These are phyloP conservation scores for Zoysia japonica DNA, from an alignment of 176 grass and related monocot species.

Conservation along the genomic window DNA sequence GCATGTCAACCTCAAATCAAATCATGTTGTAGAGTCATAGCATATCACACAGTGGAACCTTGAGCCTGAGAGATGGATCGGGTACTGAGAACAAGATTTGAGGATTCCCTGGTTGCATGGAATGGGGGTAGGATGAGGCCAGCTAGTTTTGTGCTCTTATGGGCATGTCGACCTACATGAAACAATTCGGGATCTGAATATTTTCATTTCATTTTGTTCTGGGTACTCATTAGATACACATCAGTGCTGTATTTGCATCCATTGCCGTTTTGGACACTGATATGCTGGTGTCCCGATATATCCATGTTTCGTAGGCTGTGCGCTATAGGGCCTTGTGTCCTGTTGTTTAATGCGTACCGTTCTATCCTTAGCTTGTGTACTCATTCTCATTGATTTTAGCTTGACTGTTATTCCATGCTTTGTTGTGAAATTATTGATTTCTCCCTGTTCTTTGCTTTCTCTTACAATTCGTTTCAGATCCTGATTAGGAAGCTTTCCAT, in stretches of 20 bases:
- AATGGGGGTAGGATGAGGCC: too few species aligned
- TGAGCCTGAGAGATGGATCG: too few species aligned
- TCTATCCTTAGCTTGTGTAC: not conserved
- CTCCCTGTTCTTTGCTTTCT: not conserved
- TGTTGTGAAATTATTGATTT: conserved; percentile 4
- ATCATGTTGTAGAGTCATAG: too few species aligned
- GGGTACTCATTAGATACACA: too few species aligned
- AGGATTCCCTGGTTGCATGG: too few species aligned
- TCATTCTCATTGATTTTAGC: not conserved
- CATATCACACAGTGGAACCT: too few species aligned
- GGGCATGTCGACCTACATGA: too few species aligned
- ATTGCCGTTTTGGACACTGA: not conserved
- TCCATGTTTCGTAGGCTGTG: not conserved
- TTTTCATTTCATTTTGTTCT: too few species aligned
- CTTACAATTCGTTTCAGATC: conserved; percentile 18
- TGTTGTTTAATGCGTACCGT: not conserved
- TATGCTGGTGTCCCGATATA: not conserved
- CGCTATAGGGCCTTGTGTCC: not conserved
- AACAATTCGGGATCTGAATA: too few species aligned
- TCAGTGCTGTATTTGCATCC: not conserved
- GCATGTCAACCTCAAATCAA: too few species aligned
- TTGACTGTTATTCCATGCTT: not conserved
- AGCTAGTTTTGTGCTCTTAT: too few species aligned
- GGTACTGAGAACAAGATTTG: too few species aligned
- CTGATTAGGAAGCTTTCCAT: conserved; percentile 18